These are phyloP conservation scores for Hypoxylon subgilvum DNA, from an alignment of 495 filamentous ascomycete species.

Conservation along the genomic window DNA sequence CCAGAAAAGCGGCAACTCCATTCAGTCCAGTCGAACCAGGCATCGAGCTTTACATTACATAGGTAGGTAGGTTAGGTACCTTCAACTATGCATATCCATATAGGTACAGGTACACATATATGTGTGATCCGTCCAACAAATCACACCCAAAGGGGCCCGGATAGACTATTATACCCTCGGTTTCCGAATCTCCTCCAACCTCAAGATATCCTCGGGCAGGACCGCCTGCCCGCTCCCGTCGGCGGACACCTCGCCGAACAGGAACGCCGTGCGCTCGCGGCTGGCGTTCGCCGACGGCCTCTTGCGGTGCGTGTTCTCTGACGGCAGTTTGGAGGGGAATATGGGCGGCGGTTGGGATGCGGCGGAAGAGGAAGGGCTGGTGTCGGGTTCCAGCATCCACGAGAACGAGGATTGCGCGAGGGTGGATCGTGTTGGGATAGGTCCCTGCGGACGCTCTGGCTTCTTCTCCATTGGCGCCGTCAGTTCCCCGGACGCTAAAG, in stretches of 20 bases:
- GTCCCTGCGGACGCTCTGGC: conserved; percentile 14
- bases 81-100: no score
- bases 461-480: conserved; percentile 22
- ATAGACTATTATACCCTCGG: conserved; percentile 4
- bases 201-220: conserved; percentile 53
- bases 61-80: no score
- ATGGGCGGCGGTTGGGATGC: conserved; percentile 31
- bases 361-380: conserved; percentile 8
- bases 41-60: no score
- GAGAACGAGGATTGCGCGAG: conserved; percentile 88
- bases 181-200: conserved; percentile 51
- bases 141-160: background rate
- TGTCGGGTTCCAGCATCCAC: conserved; percentile 83
- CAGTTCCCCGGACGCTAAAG: conserved; percentile 17
- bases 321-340: conserved; percentile 22
- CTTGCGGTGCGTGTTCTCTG: conserved; percentile 35
- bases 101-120: conserved; percentile 1
- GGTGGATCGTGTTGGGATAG: conserved; percentile 64
- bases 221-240: conserved; percentile 36
- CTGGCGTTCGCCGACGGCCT: conserved; percentile 51
- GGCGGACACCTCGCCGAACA: conserved; percentile 59
- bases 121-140: background rate
- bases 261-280: conserved; percentile 61
- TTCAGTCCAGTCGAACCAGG: no score
- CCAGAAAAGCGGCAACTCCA: no score